Base-by-base conservation (phyloP, 306 rosid species). In the Hippophae rhamnoides region DNA sequence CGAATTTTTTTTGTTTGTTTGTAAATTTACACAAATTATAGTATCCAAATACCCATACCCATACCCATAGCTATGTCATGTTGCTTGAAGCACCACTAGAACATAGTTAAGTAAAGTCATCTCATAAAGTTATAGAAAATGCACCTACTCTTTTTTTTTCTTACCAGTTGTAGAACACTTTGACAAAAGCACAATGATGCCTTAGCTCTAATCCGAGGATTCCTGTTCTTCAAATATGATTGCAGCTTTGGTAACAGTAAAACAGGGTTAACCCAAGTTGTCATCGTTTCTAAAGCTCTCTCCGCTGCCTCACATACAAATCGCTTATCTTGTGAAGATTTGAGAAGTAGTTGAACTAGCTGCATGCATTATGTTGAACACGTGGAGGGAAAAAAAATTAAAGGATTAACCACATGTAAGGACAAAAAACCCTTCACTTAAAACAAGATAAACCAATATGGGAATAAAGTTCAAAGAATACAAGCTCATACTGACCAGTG, bases 261-360 rank as follows among this genome's bases (percentile, higher is more conserved):
- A 51, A 64, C 42, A 10, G 99, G 97, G 64, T 95, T 85, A 71
- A 93, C 72, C 78, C 79, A 80, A 14, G 82, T 76, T 58, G 94
- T 88, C 99, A 88, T 84, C 26, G 82, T 78, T 60, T 85, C 80
- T 74, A 93, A 74, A 63, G 99, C 97, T 70, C 62, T 93, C 74
- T 82, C 97, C 13, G 99, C 99, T 26, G 96, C 99, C 65, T 93
- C 99, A 12, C 99, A 93, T 12, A 93, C 97, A 73, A 93, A 93
- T 64, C 97, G 84, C 76, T 93, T 93, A 82, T 93, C 99, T 82
- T 88, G 96, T 7, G 97, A 93, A 69, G 99, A 74, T 77, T 93
- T 93, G 61, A 93, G 99, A 77, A 93, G 97, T 78, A 93, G 94
- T 79, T 93, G 99, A 53, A 84, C 68, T 50, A 93, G 80, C 99